Evolutionary conservation across 768 basidiomycete genomes (phyloP), one percentile per base, ranked within the genome.

Genomic region (Tricholoma terreum): DNA sequence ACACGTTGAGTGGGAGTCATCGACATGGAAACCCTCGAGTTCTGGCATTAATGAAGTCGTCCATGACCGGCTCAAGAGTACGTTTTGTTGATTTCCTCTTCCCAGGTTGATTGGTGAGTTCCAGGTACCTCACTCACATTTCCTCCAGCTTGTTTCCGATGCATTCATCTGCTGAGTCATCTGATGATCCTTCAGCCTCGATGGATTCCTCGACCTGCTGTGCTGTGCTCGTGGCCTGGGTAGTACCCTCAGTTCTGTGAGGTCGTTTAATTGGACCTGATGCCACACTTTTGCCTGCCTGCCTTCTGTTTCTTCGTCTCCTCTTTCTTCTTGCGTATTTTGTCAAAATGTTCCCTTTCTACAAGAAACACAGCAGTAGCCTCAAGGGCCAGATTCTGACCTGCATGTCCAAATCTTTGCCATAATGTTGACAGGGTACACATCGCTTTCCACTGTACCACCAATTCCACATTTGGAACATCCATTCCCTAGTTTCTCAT

Each of bases 401-500:
- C 74, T 1, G 59, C 73, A 15, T 64, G 66, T 1, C 75, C 74
- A 51, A 74, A 67, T 2, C 69, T 56, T 56, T 77, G 75, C 72
- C 69, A 71, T 2, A 76, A 55, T 0, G 67, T 63, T 3, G 61
- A 57, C 5, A 74, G 34, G 24, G 56, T 52, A 54, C 66, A 68
- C 6, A 63, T 65, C 0, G 58, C 68, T 19, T 55, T 53, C 62
- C 62, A 77, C 52, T 76, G 76, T 10, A 77, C 66, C 17, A 77
- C 67, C 19, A 76, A 50, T 8, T 57, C 30, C 3, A 78, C 70
- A 54, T 70, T 67, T 2, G 70, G 58, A 2, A 77, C 12, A 43
- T 78, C 71, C 36, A 77, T 61, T 5, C 75, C 73, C 76, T 53
- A 24, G n/a, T n/a, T n/a, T n/a, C n/a, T n/a, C 17, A 58, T 40